Evolutionary conservation across 352 stramenopile genomes (phyloP).

Genomic region (Globisporangium radiosum): DNA sequence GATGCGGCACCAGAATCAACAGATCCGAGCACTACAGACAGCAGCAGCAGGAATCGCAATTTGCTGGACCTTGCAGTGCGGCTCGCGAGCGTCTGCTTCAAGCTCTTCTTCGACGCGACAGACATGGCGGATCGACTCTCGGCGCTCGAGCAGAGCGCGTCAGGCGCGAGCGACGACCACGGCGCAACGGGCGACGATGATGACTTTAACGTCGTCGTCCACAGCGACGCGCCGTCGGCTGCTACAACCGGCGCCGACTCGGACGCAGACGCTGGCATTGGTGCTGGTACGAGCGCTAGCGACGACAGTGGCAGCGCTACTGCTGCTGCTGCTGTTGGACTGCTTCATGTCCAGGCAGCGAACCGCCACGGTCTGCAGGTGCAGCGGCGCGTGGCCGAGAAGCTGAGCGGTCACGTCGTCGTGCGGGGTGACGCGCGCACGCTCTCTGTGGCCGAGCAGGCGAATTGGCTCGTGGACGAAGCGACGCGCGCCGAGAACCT

Average conservation of each 20-base stretch:
- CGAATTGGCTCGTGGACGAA: slow-evolving; percentile 73
- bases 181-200: slow-evolving; percentile 1
- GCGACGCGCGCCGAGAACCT: slow-evolving; percentile 79
- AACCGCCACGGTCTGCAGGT: slow-evolving; percentile 65
- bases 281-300: not conserved
- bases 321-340: too few species aligned
- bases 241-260: not conserved
- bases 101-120: slow-evolving; percentile 63
- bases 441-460: slow-evolving; percentile 66
- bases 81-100: slow-evolving; percentile 40
- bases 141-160: slow-evolving; percentile 8
- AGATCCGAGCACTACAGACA: not conserved
- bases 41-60: not conserved
- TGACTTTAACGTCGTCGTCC: slow-evolving; percentile 10
- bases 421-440: slow-evolving; percentile 24
- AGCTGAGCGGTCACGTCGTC: slow-evolving; percentile 47
- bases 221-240: slow-evolving; percentile 3
- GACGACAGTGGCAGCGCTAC: not conserved
- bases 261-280: slow-evolving; percentile 1
- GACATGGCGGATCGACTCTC: slow-evolving; percentile 56
- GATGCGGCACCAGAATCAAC: not conserved
- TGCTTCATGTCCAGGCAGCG: slow-evolving; percentile 12
- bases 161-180: slow-evolving; percentile 2
- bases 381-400: slow-evolving; percentile 66
- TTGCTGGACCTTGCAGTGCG: slow-evolving; percentile 24